Evolutionary conservation across 2,329 filamentous ascomycete genomes (phyloP), one percentile per base, ranked within the genome.

Genomic region (Xylaria sp.): DNA sequence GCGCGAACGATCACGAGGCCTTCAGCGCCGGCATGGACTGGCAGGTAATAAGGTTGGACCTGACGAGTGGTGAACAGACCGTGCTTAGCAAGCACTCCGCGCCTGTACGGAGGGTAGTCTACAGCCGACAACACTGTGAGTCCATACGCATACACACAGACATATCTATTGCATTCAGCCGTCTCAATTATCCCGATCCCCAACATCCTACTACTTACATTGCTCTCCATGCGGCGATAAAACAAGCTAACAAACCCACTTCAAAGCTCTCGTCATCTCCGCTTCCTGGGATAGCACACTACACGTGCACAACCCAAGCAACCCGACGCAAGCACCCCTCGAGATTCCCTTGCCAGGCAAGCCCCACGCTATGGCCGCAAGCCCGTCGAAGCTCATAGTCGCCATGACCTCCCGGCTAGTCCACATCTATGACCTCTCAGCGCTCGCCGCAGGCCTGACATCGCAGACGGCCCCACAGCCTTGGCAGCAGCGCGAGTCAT

Each of bases 351-450:
- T 97, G 25, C 93, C 92, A 0, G 91, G 90, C 32, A 99, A 97
- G 80, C 93, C 94, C 0, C 97, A 97, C 80, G 94, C 94, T 13
- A 85, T 98, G 56, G 92, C 94, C 41, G 85, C 91, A 58, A 94
- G 86, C 75, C 85, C 87, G 2, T 86, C 92, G 60, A 97, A 97
- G 80, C 86, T 97, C 9, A 93, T 99, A 48, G 93, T 99, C 66
- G 94, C 94, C 72, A 98, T 99, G 96, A 93, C 94, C 2, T 93
- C 92, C 63, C 92, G 96, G 63, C 89, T 94, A n/a, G 89, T 97
- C 69, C 90, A 96, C 83, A 97, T 99, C 79, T 98, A 97, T 86
- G 93, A 97, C 77, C 86, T 99, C 36, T 85, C 89, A 57, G 82
- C 89, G 28, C 87, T 97, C 45, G 80, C 86, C 9, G 76, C 85